Evolutionary conservation across 805 yeast genomes (phyloP), one percentile per base, ranked within the genome.

Genomic region (Kazachstania martiniae): DNA sequence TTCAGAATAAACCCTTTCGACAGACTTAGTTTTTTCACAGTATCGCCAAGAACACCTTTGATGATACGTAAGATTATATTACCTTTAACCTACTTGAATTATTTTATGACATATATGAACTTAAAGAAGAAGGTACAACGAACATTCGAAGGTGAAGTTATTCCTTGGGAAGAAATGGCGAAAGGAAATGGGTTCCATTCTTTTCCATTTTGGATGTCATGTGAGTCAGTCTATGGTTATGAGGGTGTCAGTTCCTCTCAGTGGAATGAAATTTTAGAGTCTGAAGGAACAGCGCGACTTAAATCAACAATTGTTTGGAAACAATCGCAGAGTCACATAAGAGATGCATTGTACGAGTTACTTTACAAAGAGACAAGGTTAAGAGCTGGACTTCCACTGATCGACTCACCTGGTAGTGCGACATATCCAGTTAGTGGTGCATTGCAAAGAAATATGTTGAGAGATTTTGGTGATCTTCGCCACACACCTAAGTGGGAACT

Each of bases 21-120:
- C 36, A 40, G 39, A 22, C 37, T 46, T 17, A 51, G 57, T 34
- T 46, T 83, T 56, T 81, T 89, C 39, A 83, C 83, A 22, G 75
- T 63, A 38, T 81, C 68, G 57, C 86, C 95, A 46, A 81, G 94
- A 2, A 91, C 85, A 2, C 95, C 95, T 40, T 82, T 77, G 7
- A 82, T 83, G 35, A 86, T 81, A 38, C 95, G 70, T 63, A 89
- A 86, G 31, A 35, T 50, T 6, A 37, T 40, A 22, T 17, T 52
- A 12, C 46, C 53, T 6, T 31, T 32, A 32, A 31, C 36, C 1
- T 52, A 38, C 28, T 39, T 44, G 14, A 36, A 39, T 12, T 52
- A 44, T 34, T 39, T 47, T 16, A 28, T 35, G 18, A 34, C 46
- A 14, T 39, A 40, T 27, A 38, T 40, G 13, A 31, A 30, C 6